Percentiles rank a stretch among this genome's conserved stretches.
Conservation (phyloP, 805 yeast genomes). For the Candida sithepensis region DNA sequence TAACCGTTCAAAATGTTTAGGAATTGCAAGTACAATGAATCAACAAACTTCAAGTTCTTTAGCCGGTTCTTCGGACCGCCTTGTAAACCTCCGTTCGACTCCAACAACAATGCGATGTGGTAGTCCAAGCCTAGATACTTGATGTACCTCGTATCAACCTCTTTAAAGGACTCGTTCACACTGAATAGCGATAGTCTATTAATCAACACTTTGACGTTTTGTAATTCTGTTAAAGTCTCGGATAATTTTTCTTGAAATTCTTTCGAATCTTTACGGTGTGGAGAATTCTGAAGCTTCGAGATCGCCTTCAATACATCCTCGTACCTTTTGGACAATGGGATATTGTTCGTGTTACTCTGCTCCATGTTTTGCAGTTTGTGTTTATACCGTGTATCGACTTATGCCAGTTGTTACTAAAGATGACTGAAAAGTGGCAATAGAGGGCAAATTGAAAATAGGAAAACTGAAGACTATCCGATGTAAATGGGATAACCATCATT, state of each 20-base stretch:
- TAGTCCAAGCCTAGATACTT: constrained; percentile 59
- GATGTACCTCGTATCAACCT: constrained; percentile 59
- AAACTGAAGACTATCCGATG: too few relatives aligned
- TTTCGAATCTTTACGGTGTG: constrained; percentile 20
- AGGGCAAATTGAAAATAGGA: background rate
- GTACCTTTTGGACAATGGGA: constrained; percentile 18
- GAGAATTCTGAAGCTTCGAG: constrained; percentile 9
- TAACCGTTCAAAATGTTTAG: constrained; percentile 43
- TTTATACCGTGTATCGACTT: too few relatives aligned
- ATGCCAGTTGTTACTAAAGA: too few relatives aligned
- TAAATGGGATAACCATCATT: too few relatives aligned
- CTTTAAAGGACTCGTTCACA: constrained; percentile 66
- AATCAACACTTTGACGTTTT: constrained; percentile 31
- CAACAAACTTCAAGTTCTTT: constrained; percentile 38
- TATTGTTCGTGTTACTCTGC: background rate
- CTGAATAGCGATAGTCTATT: constrained; percentile 60
- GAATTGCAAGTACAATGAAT: constrained; percentile 42
- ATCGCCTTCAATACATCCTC: constrained; percentile 7
- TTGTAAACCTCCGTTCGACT: constrained; percentile 22
- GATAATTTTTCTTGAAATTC: constrained; percentile 14
- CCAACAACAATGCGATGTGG: constrained; percentile 45
- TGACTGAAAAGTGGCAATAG: too few relatives aligned
- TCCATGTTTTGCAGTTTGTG: background rate
- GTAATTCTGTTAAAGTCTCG: constrained; percentile 8
- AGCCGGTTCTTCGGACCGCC: constrained; percentile 23